Evolutionary conservation across 768 basidiomycete genomes (phyloP).

Genomic region (Leucosporidium yakuticum): DNA sequence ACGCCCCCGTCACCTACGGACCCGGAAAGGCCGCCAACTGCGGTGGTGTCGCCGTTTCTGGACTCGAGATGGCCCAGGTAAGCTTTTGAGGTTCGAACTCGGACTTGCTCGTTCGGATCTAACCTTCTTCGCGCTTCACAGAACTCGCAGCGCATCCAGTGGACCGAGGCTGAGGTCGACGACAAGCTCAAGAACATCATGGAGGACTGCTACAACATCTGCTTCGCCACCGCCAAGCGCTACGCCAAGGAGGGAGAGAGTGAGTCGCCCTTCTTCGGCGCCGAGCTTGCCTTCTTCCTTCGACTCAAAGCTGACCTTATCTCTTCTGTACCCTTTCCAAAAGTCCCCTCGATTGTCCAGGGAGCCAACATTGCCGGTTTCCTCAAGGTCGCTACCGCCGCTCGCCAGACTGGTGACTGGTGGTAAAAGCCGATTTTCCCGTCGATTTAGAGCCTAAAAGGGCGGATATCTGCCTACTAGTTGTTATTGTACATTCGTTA

Average conservation of each 20-base stretch:
- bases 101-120: no score
- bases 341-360: constrained; percentile 52
- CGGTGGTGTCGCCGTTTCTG: constrained; percentile 71
- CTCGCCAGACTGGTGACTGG: constrained; percentile 72
- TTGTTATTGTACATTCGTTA: no score
- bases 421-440: constrained; percentile 39
- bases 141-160: constrained; percentile 60
- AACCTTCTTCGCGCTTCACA: constrained; percentile 35
- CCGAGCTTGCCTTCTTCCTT: constrained; percentile 2
- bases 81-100: no score
- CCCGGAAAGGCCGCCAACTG: constrained; percentile 61
- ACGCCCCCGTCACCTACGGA: constrained; percentile 60
- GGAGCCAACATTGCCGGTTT: constrained; percentile 71
- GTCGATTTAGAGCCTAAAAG: no score
- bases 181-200: constrained; percentile 64
- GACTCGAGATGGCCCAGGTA: constrained; percentile 64
- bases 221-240: constrained; percentile 55
- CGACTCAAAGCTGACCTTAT: background rate
- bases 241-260: constrained; percentile 50
- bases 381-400: constrained; percentile 64
- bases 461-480: no score
- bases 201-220: constrained; percentile 57
- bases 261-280: background rate
- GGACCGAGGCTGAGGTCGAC: constrained; percentile 62
- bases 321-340: constrained; percentile 4